phyloP scores from a whole-genome alignment of 164 flowering plant genomes.

The Stephania japonica region DNA sequence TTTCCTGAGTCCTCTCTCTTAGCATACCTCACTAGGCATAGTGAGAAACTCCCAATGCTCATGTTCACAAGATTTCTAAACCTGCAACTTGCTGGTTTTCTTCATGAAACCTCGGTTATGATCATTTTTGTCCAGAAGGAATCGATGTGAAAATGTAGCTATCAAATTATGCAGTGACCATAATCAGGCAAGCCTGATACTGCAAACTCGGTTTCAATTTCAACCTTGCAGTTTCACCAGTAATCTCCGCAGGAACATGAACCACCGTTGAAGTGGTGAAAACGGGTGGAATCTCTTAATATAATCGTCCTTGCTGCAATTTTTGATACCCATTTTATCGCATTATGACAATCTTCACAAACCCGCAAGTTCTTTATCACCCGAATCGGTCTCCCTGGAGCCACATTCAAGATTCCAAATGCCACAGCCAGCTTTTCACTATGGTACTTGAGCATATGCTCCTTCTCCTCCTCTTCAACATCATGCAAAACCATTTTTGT shows the following conservation, averaged over 20 bases:
- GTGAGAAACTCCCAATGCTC: too few species aligned
- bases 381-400: slow-evolving; percentile 76
- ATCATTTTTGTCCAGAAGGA: too few species aligned
- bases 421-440: slow-evolving; percentile 92
- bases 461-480: slow-evolving; percentile 94
- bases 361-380: slow-evolving; percentile 88
- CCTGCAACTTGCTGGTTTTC: too few species aligned
- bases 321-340: slow-evolving; percentile 67
- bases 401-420: slow-evolving; percentile 63
- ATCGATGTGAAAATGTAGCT: too few species aligned
- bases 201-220: too few species aligned
- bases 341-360: slow-evolving; percentile 86
- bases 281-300: slow-evolving; percentile 72
- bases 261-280: slow-evolving; percentile 81
- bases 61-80: too few species aligned
- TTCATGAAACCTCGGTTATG: too few species aligned
- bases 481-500: slow-evolving; percentile 79
- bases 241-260: slow-evolving; percentile 88
- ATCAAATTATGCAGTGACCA: too few species aligned
- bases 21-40: too few species aligned
- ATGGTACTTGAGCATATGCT: slow-evolving; percentile 77
- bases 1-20: too few species aligned
- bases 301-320: slow-evolving; percentile 61
- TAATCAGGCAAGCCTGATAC: too few species aligned
- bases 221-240: too few species aligned